phyloP scores from a whole-genome alignment of 805 yeast species.

The Maudiozyma bulderi region DNA sequence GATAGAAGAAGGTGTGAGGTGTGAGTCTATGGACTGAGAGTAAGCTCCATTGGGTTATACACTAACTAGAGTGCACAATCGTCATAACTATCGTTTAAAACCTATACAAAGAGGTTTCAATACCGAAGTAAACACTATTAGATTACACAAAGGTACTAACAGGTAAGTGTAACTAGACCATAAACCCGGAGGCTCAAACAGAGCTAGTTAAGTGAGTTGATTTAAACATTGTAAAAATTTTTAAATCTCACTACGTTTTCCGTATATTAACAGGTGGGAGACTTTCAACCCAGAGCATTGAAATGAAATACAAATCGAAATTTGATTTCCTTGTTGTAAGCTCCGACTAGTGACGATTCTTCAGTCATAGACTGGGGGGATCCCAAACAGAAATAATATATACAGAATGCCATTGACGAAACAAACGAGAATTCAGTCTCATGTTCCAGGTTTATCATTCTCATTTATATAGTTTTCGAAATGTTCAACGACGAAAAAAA shows the following conservation, averaged over 20 bases:
- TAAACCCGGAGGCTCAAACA: background rate
- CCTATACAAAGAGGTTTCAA: conserved; percentile 36
- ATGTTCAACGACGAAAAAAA: no score
- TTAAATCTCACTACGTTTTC: conserved; percentile 46
- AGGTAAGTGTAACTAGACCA: conserved; percentile 5
- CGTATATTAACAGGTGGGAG: conserved; percentile 66
- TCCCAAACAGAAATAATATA: background rate
- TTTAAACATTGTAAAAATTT: conserved; percentile 29
- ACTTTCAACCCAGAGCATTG: conserved; percentile 73
- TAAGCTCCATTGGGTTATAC: conserved; percentile 80
- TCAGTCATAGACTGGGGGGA: conserved; percentile 49
- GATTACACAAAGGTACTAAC: background rate
- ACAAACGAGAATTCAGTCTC: no score
- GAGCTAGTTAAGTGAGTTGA: conserved; percentile 27
- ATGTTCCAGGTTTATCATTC: no score
- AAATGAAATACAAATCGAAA: conserved; percentile 6
- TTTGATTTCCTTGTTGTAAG: conserved; percentile 40
- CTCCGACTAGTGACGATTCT: conserved; percentile 69
- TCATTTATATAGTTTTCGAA: no score
- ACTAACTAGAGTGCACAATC: conserved; percentile 35
- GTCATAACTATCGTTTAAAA: conserved; percentile 70
- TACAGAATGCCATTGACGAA: no score
- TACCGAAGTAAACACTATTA: conserved; percentile 43
- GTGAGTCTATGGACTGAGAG: conserved; percentile 56
- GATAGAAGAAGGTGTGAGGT: background rate